Evolutionary conservation across 768 basidiomycete species (phyloP).

Genomic region (Podaxis pistillaris): DNA sequence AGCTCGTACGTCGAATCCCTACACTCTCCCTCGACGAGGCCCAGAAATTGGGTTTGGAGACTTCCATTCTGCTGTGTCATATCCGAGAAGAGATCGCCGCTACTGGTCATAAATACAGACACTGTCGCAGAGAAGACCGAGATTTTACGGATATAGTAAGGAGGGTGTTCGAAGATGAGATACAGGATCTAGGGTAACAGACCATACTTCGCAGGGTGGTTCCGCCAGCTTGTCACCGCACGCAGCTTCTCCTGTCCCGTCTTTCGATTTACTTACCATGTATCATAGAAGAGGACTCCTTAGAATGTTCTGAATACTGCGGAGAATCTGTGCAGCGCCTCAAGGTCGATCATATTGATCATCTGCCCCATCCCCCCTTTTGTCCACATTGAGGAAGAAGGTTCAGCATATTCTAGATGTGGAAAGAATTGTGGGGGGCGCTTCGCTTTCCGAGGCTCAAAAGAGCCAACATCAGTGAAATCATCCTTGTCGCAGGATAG

Average conservation of each 20-base stretch:
- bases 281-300: neutral
- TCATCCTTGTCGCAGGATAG: neutral
- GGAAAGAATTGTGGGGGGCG: neutral
- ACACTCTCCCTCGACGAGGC: neutral
- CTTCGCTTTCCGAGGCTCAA: neutral
- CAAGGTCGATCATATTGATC: neutral
- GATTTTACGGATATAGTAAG: neutral
- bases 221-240: neutral
- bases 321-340: conserved; percentile 5
- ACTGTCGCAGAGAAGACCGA: neutral
- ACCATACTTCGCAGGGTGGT: neutral
- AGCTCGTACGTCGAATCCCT: neutral
- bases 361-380: neutral
- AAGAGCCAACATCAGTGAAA: neutral
- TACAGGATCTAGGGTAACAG: neutral
- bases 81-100: neutral
- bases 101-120: neutral
- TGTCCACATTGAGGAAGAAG: neutral
- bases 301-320: neutral
- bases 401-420: neutral
- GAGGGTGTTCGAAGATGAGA: neutral
- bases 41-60: neutral
- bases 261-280: too few relatives aligned
- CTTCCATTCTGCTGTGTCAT: neutral
- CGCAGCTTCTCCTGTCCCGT: too few relatives aligned